Base-by-base conservation (phyloP, 768 basidiomycete species). In the Fomitopsis serialis region DNA sequence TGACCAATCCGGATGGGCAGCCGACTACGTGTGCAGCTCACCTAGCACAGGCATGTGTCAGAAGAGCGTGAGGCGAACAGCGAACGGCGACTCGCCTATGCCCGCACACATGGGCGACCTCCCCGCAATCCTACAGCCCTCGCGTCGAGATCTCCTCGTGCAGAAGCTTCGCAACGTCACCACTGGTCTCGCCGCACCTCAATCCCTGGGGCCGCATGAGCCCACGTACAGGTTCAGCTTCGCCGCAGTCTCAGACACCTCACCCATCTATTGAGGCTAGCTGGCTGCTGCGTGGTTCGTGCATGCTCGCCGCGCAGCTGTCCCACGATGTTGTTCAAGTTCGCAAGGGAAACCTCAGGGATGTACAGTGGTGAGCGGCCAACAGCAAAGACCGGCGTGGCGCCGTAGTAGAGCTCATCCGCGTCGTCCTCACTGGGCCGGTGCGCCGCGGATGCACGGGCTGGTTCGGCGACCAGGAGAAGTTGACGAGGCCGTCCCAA, bases 81-180 rank as follows among this genome's bases (percentile, higher is more conserved):
- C 19, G n/a, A n/a, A n/a, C n/a, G n/a, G n/a, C n/a, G 8, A 75
- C 84, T 64, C 62, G 88, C 90, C 87, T 77, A 68, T 94, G 91
- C 23, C 89, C 89, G 1, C 92, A 90, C 48, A 94, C 82, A 66
- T 94, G 91, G 2, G 78, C 86, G 6, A 85, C 78, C 57, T 89
- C 82, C 2, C 80, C 80, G 59, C 56, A 57, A 32, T 73, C 62
- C 10, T 27, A 55, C 43, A 67, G 55, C 21, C 63, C 66, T 45
- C 75, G 73, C 42, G 62, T 67, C 36, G 64, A 64, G 7, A 87
- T 66, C 62, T 89, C 85, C 3, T 73, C 69, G 17, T 71, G 69
- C 25, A 94, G 63, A 2, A 81, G 75, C 0, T 69, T 69, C 2
- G 74, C 79, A 7, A 92, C 77, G 11, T 70, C 72, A 2, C 76